A percentile compares a stretch with the other conserved stretches of the same genome.
Evolutionary conservation across 257 asterid genomes (phyloP).

Genomic region (Cruciata laevipes): DNA sequence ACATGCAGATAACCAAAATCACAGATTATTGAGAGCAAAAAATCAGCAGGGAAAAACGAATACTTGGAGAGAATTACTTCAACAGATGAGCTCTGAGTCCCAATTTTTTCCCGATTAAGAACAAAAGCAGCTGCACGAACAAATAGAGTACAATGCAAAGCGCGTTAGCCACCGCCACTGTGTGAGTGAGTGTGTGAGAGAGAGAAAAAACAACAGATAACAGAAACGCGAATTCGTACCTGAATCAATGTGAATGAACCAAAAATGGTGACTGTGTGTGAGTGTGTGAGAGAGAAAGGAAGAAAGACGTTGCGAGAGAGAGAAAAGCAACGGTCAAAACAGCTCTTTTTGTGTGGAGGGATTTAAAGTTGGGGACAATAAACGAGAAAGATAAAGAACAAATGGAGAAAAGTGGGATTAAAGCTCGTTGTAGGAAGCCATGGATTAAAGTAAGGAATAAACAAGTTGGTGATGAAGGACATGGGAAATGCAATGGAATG

Average conservation of each 20-base stretch:
- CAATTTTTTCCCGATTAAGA: too few species aligned
- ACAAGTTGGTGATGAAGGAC: not conserved
- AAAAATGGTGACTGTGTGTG: slow-evolving; percentile 4
- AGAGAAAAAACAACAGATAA: not conserved
- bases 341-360: slow-evolving; percentile 2
- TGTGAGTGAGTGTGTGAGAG: not conserved
- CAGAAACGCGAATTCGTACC: slow-evolving; percentile 10
- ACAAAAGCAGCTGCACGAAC: not conserved
- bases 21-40: not conserved
- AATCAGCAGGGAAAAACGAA: not conserved
- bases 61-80: not conserved
- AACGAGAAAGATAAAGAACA: slow-evolving; percentile 10
- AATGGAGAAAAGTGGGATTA: slow-evolving; percentile 9
- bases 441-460: slow-evolving; percentile 25
- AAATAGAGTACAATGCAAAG: not conserved
- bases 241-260: slow-evolving; percentile 14
- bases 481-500: too few species aligned
- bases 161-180: not conserved
- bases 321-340: slow-evolving; percentile 46
- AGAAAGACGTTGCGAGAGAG: slow-evolving; percentile 28
- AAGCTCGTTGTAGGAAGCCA: slow-evolving; percentile 7
- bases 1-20: not conserved
- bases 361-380: slow-evolving; percentile 21
- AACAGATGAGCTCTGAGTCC: too few species aligned
- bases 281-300: slow-evolving; percentile 13